These are phyloP conservation scores for Pneumocystis canis DNA, from an alignment of 1,139 yeast species.

Conservation along the genomic window DNA sequence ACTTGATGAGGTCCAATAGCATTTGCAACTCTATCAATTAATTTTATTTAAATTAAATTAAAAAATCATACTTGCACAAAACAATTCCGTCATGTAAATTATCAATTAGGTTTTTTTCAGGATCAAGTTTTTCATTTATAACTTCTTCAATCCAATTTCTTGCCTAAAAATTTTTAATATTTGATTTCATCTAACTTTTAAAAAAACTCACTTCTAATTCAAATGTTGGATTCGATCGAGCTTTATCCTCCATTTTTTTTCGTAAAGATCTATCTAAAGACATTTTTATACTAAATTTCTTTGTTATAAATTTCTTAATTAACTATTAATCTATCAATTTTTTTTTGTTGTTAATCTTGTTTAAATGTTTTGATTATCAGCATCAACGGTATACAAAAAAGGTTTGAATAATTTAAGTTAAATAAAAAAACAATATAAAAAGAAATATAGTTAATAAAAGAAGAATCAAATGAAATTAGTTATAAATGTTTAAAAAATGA, in stretches of 20 bases:
- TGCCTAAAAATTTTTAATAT: not conserved
- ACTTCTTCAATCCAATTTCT: conserved; percentile 20
- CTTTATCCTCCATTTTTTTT: not conserved
- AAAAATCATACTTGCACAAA: conserved; percentile 24
- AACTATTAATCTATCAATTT: not conserved
- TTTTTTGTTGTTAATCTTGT: not conserved
- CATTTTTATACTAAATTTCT: not conserved
- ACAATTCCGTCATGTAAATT: conserved; percentile 51
- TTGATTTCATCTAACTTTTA: not conserved
- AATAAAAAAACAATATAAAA: no score
- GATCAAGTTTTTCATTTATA: conserved; percentile 17
- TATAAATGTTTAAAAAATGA: no score
- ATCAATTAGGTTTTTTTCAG: conserved; percentile 30
- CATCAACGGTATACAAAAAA: no score
- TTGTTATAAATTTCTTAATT: not conserved
- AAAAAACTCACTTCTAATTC: not conserved
- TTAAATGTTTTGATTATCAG: not conserved
- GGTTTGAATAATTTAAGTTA: no score
- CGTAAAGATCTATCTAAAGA: not conserved
- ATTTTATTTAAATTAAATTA: not conserved
- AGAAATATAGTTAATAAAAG: no score
- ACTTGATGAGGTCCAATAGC: conserved; percentile 17
- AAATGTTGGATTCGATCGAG: not conserved
- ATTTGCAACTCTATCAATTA: not conserved
- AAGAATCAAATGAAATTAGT: no score